Conservation (phyloP, 2,329 filamentous ascomycete species). For the Colletotrichum aenigma region DNA sequence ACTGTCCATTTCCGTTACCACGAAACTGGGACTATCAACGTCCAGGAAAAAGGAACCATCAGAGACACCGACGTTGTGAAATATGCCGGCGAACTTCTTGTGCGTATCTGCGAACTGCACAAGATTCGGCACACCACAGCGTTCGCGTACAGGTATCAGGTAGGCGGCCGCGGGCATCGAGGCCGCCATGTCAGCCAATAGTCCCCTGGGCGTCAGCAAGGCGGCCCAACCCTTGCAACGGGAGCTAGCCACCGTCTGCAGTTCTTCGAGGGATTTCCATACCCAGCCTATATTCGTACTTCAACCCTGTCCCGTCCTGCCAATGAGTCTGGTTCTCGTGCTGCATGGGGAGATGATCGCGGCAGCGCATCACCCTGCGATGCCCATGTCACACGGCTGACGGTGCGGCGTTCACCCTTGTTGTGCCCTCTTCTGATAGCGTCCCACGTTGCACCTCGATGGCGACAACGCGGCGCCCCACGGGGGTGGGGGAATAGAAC, state of each 20-base stretch:
- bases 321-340: background rate
- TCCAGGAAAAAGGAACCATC: background rate
- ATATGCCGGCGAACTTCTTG: background rate
- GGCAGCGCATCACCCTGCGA: background rate
- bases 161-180: background rate
- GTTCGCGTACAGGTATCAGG: background rate
- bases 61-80: background rate
- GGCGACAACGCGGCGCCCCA: background rate
- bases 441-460: slow-evolving; percentile 8
- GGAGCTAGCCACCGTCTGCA: background rate
- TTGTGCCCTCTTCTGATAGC: background rate
- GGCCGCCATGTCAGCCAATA: background rate
- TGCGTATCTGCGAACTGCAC: background rate
- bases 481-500: background rate
- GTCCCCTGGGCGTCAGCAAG: slow-evolving; percentile 4
- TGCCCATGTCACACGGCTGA: background rate
- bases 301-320: background rate
- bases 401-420: slow-evolving; percentile 1
- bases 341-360: background rate
- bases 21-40: background rate
- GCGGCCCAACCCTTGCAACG: slow-evolving; percentile 9
- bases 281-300: background rate
- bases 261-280: slow-evolving; percentile 3
- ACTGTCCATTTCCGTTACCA: background rate
- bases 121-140: background rate